Evolutionary conservation across 2,329 filamentous ascomycete species (phyloP), one percentile per base, ranked within the genome.

Genomic region (Paecilomyces fulvus): DNA sequence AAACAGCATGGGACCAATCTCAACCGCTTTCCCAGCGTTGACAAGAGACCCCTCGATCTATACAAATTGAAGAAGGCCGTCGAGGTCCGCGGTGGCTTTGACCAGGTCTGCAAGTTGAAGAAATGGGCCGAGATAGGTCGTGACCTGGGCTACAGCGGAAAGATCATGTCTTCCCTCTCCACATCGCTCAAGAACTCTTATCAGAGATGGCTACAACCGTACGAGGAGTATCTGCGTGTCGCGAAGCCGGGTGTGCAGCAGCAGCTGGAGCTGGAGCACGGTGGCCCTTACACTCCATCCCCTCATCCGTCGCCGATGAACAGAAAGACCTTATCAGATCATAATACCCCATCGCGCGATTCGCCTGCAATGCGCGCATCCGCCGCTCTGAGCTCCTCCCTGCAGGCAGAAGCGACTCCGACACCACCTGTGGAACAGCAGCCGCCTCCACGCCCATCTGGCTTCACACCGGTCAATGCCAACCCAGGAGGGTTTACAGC

Each of bases 81-180:
- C 33, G 94, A 97, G 70, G 87, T 90, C 30, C 85, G 94, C 60
- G 94, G 94, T 51, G 94, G 94, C 2, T 99, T 99, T 65, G 92
- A 96, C 55, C 89, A 89, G 68, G 94, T 99, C 49, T 99, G 94
- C 80, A 96, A 96, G 74, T 82, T 87, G 56, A 99, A 99, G 76
- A 97, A 97, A 77, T 99, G 94, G 94, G 94, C 94, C 14, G 94
- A 99, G 73, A 97, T 99, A 64, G 94, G 94, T 31, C 86, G 94
- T 67, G 94, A 97, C 70, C 77, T 99, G 51, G 94, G 94, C 55
- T 99, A 99, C 74, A 97, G 92, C 69, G 94, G 94, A 69, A 99
- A 99, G 78, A 99, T 99, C 61, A 99, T 99, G 94, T 97, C 92
- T 2, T 97, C 94, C 8, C 78, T 99, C 51, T 99, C 94, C 5